A percentile compares a stretch with the other conserved stretches of the same genome.
These are phyloP conservation scores for Pseudodiploospora longispora DNA, from an alignment of 2,329 filamentous ascomycete genomes.

Conservation along the genomic window DNA sequence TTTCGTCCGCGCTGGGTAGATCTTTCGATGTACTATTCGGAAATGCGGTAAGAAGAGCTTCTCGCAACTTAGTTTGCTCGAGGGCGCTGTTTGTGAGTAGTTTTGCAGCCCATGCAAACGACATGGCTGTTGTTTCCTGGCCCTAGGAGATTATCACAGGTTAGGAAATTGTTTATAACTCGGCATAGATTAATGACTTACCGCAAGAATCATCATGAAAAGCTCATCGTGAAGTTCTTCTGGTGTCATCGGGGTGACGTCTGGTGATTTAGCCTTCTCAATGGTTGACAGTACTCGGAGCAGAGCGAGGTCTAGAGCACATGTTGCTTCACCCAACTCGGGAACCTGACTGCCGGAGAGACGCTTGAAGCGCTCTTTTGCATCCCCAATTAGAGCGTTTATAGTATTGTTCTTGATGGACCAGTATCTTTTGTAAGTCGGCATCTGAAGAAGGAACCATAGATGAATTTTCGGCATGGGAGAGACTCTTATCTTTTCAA, in stretches of 20 bases:
- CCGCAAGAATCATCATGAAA: conserved; percentile 10
- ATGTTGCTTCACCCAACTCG: not conserved
- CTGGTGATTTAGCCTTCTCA: not conserved
- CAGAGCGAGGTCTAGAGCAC: conserved; percentile 8
- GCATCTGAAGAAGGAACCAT: too few relatives aligned
- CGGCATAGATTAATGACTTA: not conserved
- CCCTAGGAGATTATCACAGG: conserved; percentile 4
- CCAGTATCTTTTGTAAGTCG: too few relatives aligned
- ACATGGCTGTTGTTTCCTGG: conserved; percentile 15
- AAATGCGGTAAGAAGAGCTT: conserved; percentile 7
- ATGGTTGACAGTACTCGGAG: conserved; percentile 1
- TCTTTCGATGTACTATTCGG: not conserved
- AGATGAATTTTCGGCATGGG: too few relatives aligned
- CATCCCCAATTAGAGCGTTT: not conserved
- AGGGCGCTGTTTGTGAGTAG: conserved; percentile 10
- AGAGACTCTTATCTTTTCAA: too few relatives aligned
- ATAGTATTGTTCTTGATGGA: too few relatives aligned
- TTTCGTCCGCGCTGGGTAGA: not conserved
- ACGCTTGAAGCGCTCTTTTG: not conserved
- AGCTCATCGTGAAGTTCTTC: conserved; percentile 16
- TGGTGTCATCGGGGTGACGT: not conserved
- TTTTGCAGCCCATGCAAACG: conserved; percentile 14
- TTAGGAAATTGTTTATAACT: too few relatives aligned
- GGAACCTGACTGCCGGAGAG: not conserved
- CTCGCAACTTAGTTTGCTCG: conserved; percentile 13